Percentiles rank a stretch among this genome's conserved stretches.
Evolutionary conservation across 202 grass and related monocot genomes (phyloP).

Genomic region (Elaeis oleifera): DNA sequence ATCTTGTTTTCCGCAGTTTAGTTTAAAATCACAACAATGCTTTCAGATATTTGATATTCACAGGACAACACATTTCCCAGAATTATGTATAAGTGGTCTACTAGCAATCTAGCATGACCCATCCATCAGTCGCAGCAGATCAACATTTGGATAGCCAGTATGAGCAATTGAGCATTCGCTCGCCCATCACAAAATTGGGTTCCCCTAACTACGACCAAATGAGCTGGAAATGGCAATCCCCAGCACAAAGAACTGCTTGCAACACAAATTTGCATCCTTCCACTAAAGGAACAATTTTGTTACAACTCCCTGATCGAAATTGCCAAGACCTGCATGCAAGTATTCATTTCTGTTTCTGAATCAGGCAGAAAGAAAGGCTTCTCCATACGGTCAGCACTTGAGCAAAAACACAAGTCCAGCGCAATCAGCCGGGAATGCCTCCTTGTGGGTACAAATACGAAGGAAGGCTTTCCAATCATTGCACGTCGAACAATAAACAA

Average conservation of each 20-base stretch:
- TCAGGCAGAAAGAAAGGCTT: slow-evolving; percentile 55
- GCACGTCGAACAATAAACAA: slow-evolving; percentile 51
- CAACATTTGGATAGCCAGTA: slow-evolving; percentile 79
- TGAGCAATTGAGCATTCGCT: slow-evolving; percentile 48
- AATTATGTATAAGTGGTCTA: slow-evolving; percentile 73
- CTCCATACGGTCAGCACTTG: slow-evolving; percentile 52
- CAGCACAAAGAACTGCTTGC: slow-evolving; percentile 58
- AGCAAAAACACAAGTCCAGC: slow-evolving; percentile 69
- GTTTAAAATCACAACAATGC: slow-evolving; percentile 25
- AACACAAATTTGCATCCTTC: slow-evolving; percentile 75
- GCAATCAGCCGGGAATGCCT: slow-evolving; percentile 81
- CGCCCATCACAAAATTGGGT: slow-evolving; percentile 81
- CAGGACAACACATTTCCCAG: slow-evolving; percentile 83
- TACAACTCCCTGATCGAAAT: slow-evolving; percentile 66
- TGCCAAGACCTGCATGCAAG: slow-evolving; percentile 66
- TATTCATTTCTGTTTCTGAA: slow-evolving; percentile 61
- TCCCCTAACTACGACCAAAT: slow-evolving; percentile 84
- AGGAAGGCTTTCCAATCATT: slow-evolving; percentile 69
- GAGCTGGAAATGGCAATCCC: slow-evolving; percentile 65
- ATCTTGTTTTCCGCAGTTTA: slow-evolving; percentile 70
- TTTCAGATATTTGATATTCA: slow-evolving; percentile 6
- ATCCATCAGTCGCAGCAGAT: slow-evolving; percentile 94
- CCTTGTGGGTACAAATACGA: slow-evolving; percentile 41
- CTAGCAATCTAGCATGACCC: slow-evolving; percentile 52
- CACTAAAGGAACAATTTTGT: slow-evolving; percentile 60